Conservation (phyloP, 805 yeast genomes). For the Phaffomyces antillensis region DNA sequence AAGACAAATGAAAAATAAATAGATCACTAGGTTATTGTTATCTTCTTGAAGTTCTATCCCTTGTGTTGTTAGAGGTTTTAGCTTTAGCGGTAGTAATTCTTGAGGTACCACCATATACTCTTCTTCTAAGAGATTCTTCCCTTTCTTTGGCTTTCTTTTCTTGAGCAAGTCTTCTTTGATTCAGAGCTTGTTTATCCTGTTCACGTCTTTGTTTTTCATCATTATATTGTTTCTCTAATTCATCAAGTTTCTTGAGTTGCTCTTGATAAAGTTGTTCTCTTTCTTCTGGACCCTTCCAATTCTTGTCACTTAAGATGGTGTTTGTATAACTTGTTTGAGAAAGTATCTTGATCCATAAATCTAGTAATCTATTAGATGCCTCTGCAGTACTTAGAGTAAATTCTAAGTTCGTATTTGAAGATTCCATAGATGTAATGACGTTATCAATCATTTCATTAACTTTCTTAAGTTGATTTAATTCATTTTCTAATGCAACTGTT, state of each 20-base stretch:
- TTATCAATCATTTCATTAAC: conserved; percentile 16
- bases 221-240: conserved; percentile 20
- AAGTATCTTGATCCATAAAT: conserved; percentile 54
- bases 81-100: neutral
- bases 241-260: conserved; percentile 23
- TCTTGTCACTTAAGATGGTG: conserved; percentile 35
- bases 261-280: conserved; percentile 18
- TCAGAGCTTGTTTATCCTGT: conserved; percentile 18
- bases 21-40: neutral
- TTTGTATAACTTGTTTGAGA: conserved; percentile 54
- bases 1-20: too few species aligned
- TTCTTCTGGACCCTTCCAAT: conserved; percentile 31
- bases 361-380: conserved; percentile 43
- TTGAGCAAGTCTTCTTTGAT: conserved; percentile 12
- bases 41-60: neutral
- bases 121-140: conserved; percentile 22
- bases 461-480: conserved; percentile 16
- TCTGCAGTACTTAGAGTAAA: conserved; percentile 29
- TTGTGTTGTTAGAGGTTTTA: neutral
- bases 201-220: conserved; percentile 19
- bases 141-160: conserved; percentile 19
- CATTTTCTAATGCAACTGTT: conserved; percentile 17
- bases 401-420: conserved; percentile 14
- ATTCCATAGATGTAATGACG: conserved; percentile 17
- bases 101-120: conserved; percentile 21